These are phyloP conservation scores for Platanthera zijinensis DNA, from an alignment of 106 monocot species.

Conservation along the genomic window DNA sequence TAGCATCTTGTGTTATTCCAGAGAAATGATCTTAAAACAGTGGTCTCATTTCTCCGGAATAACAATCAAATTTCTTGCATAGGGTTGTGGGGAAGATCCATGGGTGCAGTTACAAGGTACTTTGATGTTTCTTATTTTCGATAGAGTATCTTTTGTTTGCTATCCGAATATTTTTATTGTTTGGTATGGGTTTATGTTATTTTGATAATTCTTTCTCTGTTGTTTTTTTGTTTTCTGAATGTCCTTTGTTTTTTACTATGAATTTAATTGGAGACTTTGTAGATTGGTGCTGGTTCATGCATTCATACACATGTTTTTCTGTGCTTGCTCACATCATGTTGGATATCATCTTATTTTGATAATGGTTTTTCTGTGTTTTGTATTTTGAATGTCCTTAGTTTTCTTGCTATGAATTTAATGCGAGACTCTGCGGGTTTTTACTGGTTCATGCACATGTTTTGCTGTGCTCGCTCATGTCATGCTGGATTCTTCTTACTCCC, in stretches of 20 bases:
- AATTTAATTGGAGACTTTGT: not conserved
- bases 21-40: slow-evolving; percentile 90
- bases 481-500: not conserved
- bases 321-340: not conserved
- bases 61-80: slow-evolving; percentile 83
- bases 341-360: not conserved
- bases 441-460: not conserved
- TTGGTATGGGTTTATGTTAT: not conserved
- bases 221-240: not conserved
- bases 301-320: not conserved
- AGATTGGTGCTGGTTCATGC: not conserved
- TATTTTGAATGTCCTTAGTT: not conserved
- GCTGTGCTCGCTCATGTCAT: not conserved
- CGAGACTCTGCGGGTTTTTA: not conserved
- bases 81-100: slow-evolving; percentile 96
- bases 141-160: not conserved
- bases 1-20: slow-evolving; percentile 9
- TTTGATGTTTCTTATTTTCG: not conserved
- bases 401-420: not conserved
- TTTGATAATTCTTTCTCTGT: not conserved
- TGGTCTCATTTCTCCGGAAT: slow-evolving; percentile 62
- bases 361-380: not conserved
- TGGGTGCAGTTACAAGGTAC: slow-evolving; percentile 99
- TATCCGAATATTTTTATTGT: not conserved
- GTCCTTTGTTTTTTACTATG: not conserved